Conservation (phyloP, 352 stramenopile genomes). For the Globisporangium perplexum region DNA sequence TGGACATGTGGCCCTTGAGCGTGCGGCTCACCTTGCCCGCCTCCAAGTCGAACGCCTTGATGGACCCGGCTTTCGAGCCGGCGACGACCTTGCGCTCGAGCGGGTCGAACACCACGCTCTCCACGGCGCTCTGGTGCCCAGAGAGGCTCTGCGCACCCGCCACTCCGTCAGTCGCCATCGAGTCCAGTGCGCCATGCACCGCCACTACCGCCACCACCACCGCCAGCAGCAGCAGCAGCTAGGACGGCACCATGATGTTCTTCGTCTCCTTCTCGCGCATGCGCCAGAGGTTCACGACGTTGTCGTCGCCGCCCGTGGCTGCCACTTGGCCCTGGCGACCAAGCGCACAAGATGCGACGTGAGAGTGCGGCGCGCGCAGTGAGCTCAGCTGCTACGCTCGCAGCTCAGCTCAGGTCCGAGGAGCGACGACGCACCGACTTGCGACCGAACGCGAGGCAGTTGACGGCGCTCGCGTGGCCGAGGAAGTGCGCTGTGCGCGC, state of each 20-base stretch:
- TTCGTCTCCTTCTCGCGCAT: constrained; percentile 86
- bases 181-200: no score
- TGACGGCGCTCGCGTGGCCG: constrained; percentile 75
- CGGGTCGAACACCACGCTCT: constrained; percentile 80
- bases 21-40: constrained; percentile 71
- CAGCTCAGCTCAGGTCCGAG: no score
- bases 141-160: constrained; percentile 44
- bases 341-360: neutral
- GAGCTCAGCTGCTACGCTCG: neutral
- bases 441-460: constrained; percentile 72
- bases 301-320: constrained; percentile 71
- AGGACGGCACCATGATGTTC: constrained; percentile 68
- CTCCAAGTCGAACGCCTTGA: constrained; percentile 83
- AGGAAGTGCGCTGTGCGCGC: constrained; percentile 58
- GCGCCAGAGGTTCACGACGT: constrained; percentile 80
- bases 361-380: neutral
- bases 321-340: constrained; percentile 61
- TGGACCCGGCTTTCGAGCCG: constrained; percentile 72
- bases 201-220: no score
- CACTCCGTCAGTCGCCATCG: neutral
- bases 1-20: constrained; percentile 83
- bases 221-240: neutral
- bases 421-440: constrained; percentile 73
- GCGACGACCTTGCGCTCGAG: constrained; percentile 71
- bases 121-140: constrained; percentile 66